A percentile compares a stretch with the other conserved stretches of the same genome.
Conservation (phyloP, 106 monocot genomes). For the Dendrobium chrysotoxum region DNA sequence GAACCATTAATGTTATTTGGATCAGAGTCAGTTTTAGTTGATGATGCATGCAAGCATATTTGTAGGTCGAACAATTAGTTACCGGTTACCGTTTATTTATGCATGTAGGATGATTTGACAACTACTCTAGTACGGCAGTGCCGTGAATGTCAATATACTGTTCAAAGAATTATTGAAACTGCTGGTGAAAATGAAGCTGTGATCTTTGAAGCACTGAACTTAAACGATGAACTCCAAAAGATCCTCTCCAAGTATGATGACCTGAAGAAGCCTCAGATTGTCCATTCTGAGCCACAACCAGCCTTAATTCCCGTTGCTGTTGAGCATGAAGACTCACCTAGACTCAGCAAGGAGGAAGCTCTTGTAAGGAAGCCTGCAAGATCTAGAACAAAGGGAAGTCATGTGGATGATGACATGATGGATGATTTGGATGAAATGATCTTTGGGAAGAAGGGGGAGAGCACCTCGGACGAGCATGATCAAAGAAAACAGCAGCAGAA, state of each 20-base stretch:
- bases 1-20: neutral
- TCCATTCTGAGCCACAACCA: slow-evolving; percentile 50
- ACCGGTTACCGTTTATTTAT: neutral
- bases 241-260: slow-evolving; percentile 35
- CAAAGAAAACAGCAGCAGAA: slow-evolving; percentile 38
- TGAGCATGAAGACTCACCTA: slow-evolving; percentile 76
- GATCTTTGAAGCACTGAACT: slow-evolving; percentile 45
- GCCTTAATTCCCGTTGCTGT: slow-evolving; percentile 80
- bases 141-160: slow-evolving; percentile 30
- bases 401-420: slow-evolving; percentile 62
- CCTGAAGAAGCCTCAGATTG: slow-evolving; percentile 37
- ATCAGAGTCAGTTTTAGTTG: neutral
- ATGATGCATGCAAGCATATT: neutral
- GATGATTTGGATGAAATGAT: slow-evolving; percentile 92
- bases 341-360: slow-evolving; percentile 50
- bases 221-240: slow-evolving; percentile 47
- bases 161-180: slow-evolving; percentile 47
- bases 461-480: slow-evolving; percentile 29
- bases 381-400: slow-evolving; percentile 32
- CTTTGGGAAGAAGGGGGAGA: slow-evolving; percentile 52
- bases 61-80: neutral
- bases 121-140: slow-evolving; percentile 44
- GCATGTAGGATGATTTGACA: slow-evolving; percentile 43
- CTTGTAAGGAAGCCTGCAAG: slow-evolving; percentile 64
- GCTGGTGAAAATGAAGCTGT: slow-evolving; percentile 34